Evolutionary conservation across 306 rosid genomes (phyloP), one percentile per base, ranked within the genome.

Genomic region (Begonia fuchsioides): DNA sequence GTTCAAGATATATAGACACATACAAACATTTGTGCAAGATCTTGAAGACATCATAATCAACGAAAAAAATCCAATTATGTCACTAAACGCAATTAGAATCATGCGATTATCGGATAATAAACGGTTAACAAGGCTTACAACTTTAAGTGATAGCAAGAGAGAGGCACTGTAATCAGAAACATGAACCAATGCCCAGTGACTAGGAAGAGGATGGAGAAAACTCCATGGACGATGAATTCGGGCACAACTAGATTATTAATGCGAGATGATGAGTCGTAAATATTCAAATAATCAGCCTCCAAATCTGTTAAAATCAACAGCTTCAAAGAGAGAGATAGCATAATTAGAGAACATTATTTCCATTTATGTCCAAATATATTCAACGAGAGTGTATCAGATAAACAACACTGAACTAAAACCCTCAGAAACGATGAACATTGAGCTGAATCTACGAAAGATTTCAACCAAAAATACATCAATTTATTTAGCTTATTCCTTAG

Each of bases 141-240:
- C 71, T 58, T 74, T 46, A 51, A 50, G 44, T 70, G 73, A 57
- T 80, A 80, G 63, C 70, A 63, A 54, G 85, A 54, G 55, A 87
- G 56, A 47, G 96, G 96, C 57, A 76, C 54, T 0, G 92, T 73
- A 10, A 80, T 58, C 20, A 87, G 76, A 68, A 80, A 83, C 93
- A 87, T 77, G 74, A 87, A 62, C 94, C 96, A 87, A 19, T 71
- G 93, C 50, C 75, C 79, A 19, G 94, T 76, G 65, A 87, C 19
- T 54, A 87, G 93, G 68, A 76, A 87, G 9, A 80, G 50, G 0
- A 65, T 72, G 44, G 83, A 77, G 53, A 87, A 65, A 8, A 60
- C 19, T 61, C 82, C 87, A 64, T 87, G 94, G 20, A 66, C 81
- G 56, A 80, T 50, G 19, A 71, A 71, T 68, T 83, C 94, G 11